Evolutionary conservation across 2,329 filamentous ascomycete genomes (phyloP).

Genomic region (Aaosphaeria pasadenensis): DNA sequence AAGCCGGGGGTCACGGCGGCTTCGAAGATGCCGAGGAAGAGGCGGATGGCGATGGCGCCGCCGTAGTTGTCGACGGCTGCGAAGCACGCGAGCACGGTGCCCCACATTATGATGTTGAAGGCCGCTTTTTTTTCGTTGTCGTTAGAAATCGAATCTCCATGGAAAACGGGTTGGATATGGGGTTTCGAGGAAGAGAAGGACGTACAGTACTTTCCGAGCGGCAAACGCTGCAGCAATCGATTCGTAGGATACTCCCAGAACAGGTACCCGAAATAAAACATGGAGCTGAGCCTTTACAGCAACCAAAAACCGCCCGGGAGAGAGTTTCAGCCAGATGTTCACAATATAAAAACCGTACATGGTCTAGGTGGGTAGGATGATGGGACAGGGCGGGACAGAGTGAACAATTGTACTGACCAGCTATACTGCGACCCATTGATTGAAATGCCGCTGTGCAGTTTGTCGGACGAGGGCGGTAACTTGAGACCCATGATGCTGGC

Average conservation of each 20-base stretch:
- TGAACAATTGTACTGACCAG: conserved; percentile 29
- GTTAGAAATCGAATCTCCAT: too few species aligned
- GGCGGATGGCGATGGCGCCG: conserved; percentile 62
- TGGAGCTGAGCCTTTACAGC: conserved; percentile 30
- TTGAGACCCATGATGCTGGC: conserved; percentile 51
- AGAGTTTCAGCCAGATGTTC: too few species aligned
- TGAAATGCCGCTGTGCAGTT: conserved; percentile 39
- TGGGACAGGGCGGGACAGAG: too few species aligned
- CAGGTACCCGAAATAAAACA: conserved; percentile 55
- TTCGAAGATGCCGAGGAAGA: conserved; percentile 68
- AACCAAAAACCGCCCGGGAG: too few species aligned
- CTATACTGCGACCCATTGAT: conserved; percentile 51
- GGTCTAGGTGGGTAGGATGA: too few species aligned
- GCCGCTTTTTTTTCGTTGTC: conserved; percentile 36
- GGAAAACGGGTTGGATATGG: too few species aligned
- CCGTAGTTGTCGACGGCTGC: conserved; percentile 60
- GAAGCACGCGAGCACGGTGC: conserved; percentile 58
- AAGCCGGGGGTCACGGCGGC: conserved; percentile 68
- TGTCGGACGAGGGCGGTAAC: conserved; percentile 24
- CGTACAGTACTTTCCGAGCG: conserved; percentile 61
- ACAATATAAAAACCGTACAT: too few species aligned
- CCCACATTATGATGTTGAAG: conserved; percentile 64
- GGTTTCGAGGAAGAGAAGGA: too few species aligned
- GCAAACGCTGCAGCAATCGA: conserved; percentile 61
- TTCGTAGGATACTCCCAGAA: conserved; percentile 67